phyloP scores from a whole-genome alignment of 164 flowering plant genomes.

The Magnolia changhungtana region DNA sequence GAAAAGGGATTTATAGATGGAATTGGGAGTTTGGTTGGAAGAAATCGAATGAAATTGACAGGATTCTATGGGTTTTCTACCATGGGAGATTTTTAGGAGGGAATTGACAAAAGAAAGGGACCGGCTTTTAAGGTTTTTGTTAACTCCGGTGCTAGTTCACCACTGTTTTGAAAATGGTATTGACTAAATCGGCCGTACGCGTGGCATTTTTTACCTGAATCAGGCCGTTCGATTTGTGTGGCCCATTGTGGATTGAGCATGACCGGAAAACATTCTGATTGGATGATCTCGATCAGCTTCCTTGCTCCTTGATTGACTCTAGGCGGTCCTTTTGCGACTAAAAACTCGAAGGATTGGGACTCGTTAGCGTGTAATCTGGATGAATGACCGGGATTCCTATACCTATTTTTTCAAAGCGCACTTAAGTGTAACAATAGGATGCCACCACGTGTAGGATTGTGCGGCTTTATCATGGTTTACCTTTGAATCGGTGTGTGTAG shows the following conservation, averaged over 20 bases:
- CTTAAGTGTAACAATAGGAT: too few relatives aligned
- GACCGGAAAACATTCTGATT: too few relatives aligned
- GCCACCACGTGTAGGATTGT: too few relatives aligned
- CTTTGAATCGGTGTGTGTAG: too few relatives aligned
- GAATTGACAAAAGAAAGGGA: neutral
- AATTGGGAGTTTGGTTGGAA: neutral
- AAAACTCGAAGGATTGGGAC: too few relatives aligned
- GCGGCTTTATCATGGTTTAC: too few relatives aligned
- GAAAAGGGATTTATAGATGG: neutral
- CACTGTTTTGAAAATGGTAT: neutral
- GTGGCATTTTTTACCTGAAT: neutral
- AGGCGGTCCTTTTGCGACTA: too few relatives aligned
- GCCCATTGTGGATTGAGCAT: neutral
- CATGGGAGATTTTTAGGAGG: neutral
- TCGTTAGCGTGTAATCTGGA: too few relatives aligned
- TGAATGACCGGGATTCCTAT: too few relatives aligned
- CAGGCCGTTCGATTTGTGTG: neutral
- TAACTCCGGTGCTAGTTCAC: neutral
- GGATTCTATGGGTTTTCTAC: neutral
- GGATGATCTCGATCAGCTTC: too few relatives aligned
- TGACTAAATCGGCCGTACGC: neutral
- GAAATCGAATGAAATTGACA: neutral
- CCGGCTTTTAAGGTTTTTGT: neutral
- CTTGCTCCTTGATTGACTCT: too few relatives aligned
- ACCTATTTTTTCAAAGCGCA: too few relatives aligned